Evolutionary conservation across 1,284 basidiomycete genomes (phyloP), one percentile per base, ranked within the genome.

Genomic region (Pseudozyma sp.): DNA sequence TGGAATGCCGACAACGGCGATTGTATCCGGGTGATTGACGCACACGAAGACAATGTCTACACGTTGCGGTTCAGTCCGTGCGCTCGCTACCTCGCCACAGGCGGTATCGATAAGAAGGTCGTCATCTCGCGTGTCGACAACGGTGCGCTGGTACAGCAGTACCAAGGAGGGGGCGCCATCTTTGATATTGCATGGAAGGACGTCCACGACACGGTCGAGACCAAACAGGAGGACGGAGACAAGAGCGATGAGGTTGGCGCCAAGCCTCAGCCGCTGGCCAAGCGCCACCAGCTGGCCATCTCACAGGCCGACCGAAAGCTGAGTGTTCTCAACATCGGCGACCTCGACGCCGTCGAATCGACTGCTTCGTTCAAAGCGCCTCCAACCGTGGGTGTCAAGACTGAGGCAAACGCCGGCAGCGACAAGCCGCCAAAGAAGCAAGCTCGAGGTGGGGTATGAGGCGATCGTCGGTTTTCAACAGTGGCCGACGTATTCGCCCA

Each of bases 1-100:
- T 84, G 83, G 83, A 82, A 84, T 39, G 81, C 68, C 39, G 81
- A 83, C 49, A 77, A 62, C 16, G 83, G 83, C 33, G 75, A 73
- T 13, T 84, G 83, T 49, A 17, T 83, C 9, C 75, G 78, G 1
- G 73, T 81, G 2, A 75, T 84, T 29, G 72, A 76, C 31, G 71
- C 62, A 16, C 83, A 84, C 68, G 74, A 74, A 31, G 80, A 82
- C 65, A 77, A 69, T 29, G 82, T 84, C 39, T 81, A 81, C 70
- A 75, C 79, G 2, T 39, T 83, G 35, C 72, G 77, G 17, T 84
- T 81, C 58, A 79, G 76, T 35, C 81, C 83, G 0, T 79, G 77
- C 54, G 81, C 75, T 7, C 69, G 77, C 14, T 83, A 78, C 57
- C 50, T 84, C 9, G 81, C 79, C 2, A 83, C 83, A 1, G 83